phyloP scores from a whole-genome alignment of 176 grass and related monocot genomes.

The Raddia distichophylla region DNA sequence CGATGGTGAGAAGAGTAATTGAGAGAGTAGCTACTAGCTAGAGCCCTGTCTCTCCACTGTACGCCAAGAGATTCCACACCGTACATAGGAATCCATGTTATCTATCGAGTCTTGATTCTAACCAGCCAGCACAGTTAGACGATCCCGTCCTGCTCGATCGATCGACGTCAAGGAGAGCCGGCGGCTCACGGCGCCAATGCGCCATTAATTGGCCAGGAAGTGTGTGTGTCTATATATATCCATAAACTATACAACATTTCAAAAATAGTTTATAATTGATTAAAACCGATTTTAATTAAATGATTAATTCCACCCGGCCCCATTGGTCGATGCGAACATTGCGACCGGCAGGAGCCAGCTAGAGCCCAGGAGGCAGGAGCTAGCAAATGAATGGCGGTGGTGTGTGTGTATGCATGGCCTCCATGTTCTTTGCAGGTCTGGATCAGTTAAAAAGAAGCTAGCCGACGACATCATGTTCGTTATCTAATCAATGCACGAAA shows the following conservation, averaged over 20 bases:
- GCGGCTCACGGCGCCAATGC: slow-evolving; percentile 25
- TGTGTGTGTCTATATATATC: too few relatives aligned
- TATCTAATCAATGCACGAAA: slow-evolving; percentile 47
- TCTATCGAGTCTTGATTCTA: background rate
- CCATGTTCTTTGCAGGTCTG: slow-evolving; percentile 7
- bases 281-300: too few relatives aligned
- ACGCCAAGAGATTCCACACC: slow-evolving; percentile 43
- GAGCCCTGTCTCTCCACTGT: background rate
- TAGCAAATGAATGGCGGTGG: background rate
- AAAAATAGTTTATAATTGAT: too few relatives aligned
- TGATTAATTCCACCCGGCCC: too few relatives aligned
- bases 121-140: background rate
- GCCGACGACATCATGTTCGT: slow-evolving; percentile 40
- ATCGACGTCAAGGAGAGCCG: slow-evolving; percentile 26
- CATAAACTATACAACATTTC: too few relatives aligned
- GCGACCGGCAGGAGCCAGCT: too few relatives aligned
- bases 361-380: slow-evolving; percentile 19
- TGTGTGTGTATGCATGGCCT: background rate
- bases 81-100: slow-evolving; percentile 22
- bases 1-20: background rate
- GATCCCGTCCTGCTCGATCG: background rate
- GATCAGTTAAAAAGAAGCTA: slow-evolving; percentile 22
- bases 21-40: too few relatives aligned
- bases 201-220: too few relatives aligned
- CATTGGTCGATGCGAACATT: too few relatives aligned